Conservation (phyloP, 2,329 filamentous ascomycete species). For the Colletotrichum magnum region DNA sequence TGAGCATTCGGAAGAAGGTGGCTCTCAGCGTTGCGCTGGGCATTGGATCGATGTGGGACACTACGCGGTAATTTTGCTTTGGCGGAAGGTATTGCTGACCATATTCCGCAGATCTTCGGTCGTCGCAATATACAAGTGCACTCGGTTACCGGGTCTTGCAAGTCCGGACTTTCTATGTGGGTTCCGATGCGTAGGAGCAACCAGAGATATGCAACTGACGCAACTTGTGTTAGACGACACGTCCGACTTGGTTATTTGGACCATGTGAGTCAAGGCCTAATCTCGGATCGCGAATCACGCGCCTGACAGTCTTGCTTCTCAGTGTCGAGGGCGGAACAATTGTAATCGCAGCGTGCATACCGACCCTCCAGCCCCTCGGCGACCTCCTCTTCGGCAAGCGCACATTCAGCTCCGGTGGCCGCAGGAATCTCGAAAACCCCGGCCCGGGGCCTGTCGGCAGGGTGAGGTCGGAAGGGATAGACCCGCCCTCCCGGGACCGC, state of each 20-base stretch:
- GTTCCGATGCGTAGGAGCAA: background rate
- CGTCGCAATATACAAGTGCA: conserved; percentile 53
- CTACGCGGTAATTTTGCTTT: background rate
- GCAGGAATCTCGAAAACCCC: conserved; percentile 17
- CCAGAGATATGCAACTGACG: background rate
- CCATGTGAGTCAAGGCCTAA: conserved; percentile 50
- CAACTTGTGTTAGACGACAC: conserved; percentile 48
- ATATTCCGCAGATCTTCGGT: conserved; percentile 41
- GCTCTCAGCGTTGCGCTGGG: conserved; percentile 54
- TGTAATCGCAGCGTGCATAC: conserved; percentile 54
- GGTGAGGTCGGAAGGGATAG: background rate
- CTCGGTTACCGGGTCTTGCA: conserved; percentile 48
- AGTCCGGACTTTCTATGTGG: conserved; percentile 46
- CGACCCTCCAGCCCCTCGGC: conserved; percentile 50
- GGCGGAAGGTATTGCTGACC: background rate
- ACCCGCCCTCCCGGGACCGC: background rate
- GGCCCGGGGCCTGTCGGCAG: conserved; percentile 1
- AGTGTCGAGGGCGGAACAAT: conserved; percentile 52
- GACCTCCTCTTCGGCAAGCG: conserved; percentile 33
- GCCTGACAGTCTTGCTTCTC: background rate
- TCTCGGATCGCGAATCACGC: background rate
- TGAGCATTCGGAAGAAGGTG: conserved; percentile 57
- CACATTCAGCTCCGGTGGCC: conserved; percentile 33
- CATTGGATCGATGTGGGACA: conserved; percentile 54
- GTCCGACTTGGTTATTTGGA: conserved; percentile 61